Percentiles rank a stretch among this genome's conserved stretches.
Evolutionary conservation across 2,329 filamentous ascomycete genomes (phyloP).

Genomic region (Aspergillus sergii): DNA sequence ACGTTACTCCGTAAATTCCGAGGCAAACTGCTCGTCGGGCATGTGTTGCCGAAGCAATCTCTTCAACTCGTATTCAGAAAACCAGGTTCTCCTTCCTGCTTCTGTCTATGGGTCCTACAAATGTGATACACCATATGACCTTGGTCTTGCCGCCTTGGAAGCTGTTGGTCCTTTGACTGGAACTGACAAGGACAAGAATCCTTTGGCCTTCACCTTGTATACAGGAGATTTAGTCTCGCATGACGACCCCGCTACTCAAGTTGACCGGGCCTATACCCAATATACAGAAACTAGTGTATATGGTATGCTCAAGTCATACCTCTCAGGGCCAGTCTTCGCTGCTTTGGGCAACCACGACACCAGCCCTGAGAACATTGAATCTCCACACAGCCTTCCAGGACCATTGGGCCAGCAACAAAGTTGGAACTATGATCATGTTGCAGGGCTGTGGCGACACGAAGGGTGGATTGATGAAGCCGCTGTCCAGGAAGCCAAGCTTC

Average conservation of each 20-base stretch:
- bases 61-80: conserved; percentile 37
- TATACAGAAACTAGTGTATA: conserved; percentile 58
- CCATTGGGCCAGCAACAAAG: conserved; percentile 57
- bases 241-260: conserved; percentile 52
- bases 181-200: conserved; percentile 49
- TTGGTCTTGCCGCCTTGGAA: conserved; percentile 59
- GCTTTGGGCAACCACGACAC: conserved; percentile 62
- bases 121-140: conserved; percentile 62
- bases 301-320: conserved; percentile 58
- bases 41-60: conserved; percentile 56
- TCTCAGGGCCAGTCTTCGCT: conserved; percentile 59
- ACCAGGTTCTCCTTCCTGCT: conserved; percentile 49
- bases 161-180: conserved; percentile 60
- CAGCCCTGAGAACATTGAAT: conserved; percentile 56
- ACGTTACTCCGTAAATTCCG: conserved; percentile 55
- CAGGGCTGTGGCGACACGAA: conserved; percentile 59
- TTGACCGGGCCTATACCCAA: conserved; percentile 56
- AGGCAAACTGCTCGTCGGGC: conserved; percentile 56
- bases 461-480: conserved; percentile 55
- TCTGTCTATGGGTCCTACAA: conserved; percentile 58
- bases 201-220: conserved; percentile 58
- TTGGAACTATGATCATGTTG: conserved; percentile 61
- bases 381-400: conserved; percentile 56
- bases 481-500: conserved; percentile 51
- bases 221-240: conserved; percentile 62